Conservation (phyloP, 2,329 filamentous ascomycete species). For the Ustulina deusta region DNA sequence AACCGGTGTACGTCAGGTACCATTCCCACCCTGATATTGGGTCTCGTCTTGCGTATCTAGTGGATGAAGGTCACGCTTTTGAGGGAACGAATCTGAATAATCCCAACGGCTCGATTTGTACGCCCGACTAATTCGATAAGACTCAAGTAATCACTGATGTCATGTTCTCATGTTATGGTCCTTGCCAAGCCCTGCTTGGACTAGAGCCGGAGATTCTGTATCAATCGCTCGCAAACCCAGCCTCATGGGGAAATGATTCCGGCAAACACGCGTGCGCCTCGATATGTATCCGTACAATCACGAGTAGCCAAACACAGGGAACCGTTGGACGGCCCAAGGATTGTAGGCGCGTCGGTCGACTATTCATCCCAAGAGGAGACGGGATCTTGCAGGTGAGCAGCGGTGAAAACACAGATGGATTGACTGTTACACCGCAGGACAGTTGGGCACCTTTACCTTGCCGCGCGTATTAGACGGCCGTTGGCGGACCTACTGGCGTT, state of each 20-base stretch:
- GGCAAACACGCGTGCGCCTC: conserved; percentile 33
- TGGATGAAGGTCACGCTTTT: not conserved
- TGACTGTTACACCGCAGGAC: conserved; percentile 45
- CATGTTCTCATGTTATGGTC: conserved; percentile 24
- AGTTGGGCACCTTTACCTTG: conserved; percentile 46
- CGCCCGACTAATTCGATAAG: not conserved
- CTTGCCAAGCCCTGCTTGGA: conserved; percentile 21
- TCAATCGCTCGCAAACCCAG: conserved; percentile 5
- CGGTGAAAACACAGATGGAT: conserved; percentile 32
- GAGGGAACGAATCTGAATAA: not conserved
- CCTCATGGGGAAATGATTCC: conserved; percentile 1
- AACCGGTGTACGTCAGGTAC: conserved; percentile 6
- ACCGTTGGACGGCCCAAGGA: conserved; percentile 33
- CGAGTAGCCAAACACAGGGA: conserved; percentile 23
- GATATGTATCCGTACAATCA: conserved; percentile 15
- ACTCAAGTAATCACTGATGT: not conserved
- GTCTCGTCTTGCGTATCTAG: conserved; percentile 11
- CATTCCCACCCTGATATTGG: not conserved
- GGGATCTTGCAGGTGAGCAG: conserved; percentile 48
- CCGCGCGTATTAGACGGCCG: conserved; percentile 20
- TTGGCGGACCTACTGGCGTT: conserved; percentile 44
- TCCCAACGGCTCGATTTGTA: not conserved
- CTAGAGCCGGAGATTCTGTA: conserved; percentile 11
- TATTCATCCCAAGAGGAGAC: conserved; percentile 42
- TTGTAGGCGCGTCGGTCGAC: conserved; percentile 36